Evolutionary conservation across 2,329 filamentous ascomycete species (phyloP).

Genomic region (Aspergillus sp.): DNA sequence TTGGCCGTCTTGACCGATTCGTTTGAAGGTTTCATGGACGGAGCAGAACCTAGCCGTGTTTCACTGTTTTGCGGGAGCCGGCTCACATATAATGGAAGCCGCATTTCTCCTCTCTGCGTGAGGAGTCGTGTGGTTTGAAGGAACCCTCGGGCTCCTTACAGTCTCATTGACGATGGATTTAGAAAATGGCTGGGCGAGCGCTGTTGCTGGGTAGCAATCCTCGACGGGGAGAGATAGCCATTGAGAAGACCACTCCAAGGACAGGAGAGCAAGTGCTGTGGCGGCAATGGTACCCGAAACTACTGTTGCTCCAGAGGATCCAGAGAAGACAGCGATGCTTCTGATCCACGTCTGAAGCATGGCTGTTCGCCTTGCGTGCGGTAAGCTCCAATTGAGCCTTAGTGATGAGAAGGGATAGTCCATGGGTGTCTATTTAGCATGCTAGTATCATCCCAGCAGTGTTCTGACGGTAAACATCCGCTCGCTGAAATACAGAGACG

Average conservation of each 20-base stretch:
- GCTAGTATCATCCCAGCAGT: neutral
- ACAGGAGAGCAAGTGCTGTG: neutral
- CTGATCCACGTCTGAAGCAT: slow-evolving; percentile 17
- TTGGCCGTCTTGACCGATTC: neutral
- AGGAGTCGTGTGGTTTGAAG: neutral
- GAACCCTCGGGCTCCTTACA: slow-evolving; percentile 16
- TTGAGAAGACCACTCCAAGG: neutral
- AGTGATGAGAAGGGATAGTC: neutral
- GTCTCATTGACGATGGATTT: slow-evolving; percentile 8
- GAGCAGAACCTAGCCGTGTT: slow-evolving; percentile 2
- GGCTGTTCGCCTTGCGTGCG: slow-evolving; percentile 14
- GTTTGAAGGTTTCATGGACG: slow-evolving; percentile 1
- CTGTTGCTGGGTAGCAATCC: neutral
- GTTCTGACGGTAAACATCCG: neutral
- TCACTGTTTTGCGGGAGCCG: slow-evolving; percentile 11
- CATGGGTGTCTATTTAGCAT: slow-evolving; percentile 1
- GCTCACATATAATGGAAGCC: slow-evolving; percentile 15
- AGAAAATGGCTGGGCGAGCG: neutral
- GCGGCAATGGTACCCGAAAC: slow-evolving; percentile 1
- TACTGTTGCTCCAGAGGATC: neutral
- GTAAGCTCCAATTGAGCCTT: slow-evolving; percentile 6
- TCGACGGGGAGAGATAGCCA: neutral
- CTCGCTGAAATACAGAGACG: neutral
- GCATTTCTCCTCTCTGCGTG: neutral
- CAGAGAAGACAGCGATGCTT: slow-evolving; percentile 1